phyloP scores from a whole-genome alignment of 2,329 filamentous ascomycete genomes.

The Leptographium procerum region DNA sequence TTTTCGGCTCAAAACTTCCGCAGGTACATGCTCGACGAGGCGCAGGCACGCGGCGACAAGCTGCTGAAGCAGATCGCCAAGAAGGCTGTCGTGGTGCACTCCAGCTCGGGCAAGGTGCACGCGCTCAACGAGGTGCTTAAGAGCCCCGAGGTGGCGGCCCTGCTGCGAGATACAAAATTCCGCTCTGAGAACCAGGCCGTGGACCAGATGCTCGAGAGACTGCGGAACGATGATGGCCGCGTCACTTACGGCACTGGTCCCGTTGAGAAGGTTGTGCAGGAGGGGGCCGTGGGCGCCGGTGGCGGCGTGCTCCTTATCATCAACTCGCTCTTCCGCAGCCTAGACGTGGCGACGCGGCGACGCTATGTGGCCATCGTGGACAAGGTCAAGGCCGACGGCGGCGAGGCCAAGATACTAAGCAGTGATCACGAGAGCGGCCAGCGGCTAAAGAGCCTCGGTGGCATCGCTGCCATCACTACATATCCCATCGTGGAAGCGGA shows the following conservation, averaged over 20 bases:
- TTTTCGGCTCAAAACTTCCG: slow-evolving; percentile 77
- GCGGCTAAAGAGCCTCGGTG: slow-evolving; percentile 70
- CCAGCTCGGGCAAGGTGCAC: slow-evolving; percentile 76
- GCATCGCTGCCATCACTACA: slow-evolving; percentile 81
- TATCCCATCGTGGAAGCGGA: slow-evolving; percentile 58
- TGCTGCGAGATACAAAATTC: slow-evolving; percentile 80
- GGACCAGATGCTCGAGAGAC: slow-evolving; percentile 67
- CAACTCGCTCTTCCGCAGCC: slow-evolving; percentile 75
- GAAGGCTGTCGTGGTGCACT: slow-evolving; percentile 64
- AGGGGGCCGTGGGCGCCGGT: slow-evolving; percentile 78
- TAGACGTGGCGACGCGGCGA: slow-evolving; percentile 64
- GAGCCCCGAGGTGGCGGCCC: slow-evolving; percentile 63
- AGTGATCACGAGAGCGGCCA: slow-evolving; percentile 90
- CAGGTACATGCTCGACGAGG: slow-evolving; percentile 56
- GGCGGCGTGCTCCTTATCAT: slow-evolving; percentile 79
- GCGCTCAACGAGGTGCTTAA: slow-evolving; percentile 79
- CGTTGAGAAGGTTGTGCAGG: slow-evolving; percentile 70
- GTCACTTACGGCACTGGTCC: slow-evolving; percentile 85
- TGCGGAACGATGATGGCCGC: slow-evolving; percentile 74
- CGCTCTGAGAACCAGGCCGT: slow-evolving; percentile 72
- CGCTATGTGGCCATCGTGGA: slow-evolving; percentile 81
- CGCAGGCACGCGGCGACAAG: slow-evolving; percentile 51
- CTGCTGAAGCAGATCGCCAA: slow-evolving; percentile 50
- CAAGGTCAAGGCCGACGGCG: slow-evolving; percentile 74
- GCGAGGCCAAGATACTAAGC: slow-evolving; percentile 80